These are phyloP conservation scores for Ophiocordyceps polyrhachis-furcata DNA, from an alignment of 2,329 filamentous ascomycete genomes.

Conservation along the genomic window DNA sequence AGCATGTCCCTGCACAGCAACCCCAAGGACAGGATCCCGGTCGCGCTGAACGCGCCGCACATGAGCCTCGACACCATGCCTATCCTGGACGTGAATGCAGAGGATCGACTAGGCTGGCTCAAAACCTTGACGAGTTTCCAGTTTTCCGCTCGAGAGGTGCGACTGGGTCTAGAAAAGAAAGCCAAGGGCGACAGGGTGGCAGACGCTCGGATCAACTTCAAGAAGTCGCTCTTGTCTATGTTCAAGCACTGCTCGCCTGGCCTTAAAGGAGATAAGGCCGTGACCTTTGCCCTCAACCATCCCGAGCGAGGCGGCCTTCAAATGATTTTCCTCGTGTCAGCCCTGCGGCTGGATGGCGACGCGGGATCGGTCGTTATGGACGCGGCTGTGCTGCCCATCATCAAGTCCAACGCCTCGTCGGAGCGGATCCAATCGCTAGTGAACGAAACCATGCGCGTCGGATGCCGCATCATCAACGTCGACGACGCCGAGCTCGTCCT, in stretches of 20 bases:
- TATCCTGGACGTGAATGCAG: constrained; percentile 19
- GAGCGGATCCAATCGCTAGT: constrained; percentile 19
- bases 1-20: constrained; percentile 10
- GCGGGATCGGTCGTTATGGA: constrained; percentile 24
- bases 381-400: constrained; percentile 25
- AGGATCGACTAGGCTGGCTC: constrained; percentile 18
- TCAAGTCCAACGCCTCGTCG: too few species aligned
- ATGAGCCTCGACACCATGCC: constrained; percentile 26
- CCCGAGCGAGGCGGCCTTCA: constrained; percentile 19
- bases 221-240: constrained; percentile 27
- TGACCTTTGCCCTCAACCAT: constrained; percentile 23
- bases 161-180: constrained; percentile 12
- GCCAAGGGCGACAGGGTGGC: constrained; percentile 7
- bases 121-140: constrained; percentile 17
- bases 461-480: constrained; percentile 21
- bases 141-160: constrained; percentile 23
- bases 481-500: constrained; percentile 38
- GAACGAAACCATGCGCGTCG: constrained; percentile 15
- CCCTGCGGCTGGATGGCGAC: constrained; percentile 24
- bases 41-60: constrained; percentile 19
- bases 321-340: constrained; percentile 17
- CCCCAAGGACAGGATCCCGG: constrained; percentile 13
- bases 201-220: constrained; percentile 24
- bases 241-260: constrained; percentile 24
- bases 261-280: constrained; percentile 23